Percentiles rank a stretch among this genome's conserved stretches.
phyloP scores from a whole-genome alignment of 2,329 filamentous ascomycete species.

The Elsinoe ampelina region DNA sequence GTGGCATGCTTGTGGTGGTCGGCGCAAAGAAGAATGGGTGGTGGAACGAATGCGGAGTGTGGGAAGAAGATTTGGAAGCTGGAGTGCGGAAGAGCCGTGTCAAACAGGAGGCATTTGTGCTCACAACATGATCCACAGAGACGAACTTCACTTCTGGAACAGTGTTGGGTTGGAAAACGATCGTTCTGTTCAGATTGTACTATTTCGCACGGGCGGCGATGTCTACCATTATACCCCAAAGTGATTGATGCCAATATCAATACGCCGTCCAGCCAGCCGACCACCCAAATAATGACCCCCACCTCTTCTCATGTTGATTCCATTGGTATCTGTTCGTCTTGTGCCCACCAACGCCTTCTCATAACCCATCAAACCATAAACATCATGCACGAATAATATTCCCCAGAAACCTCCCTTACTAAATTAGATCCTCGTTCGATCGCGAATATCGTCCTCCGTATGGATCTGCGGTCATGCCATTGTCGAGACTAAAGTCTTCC shows the following conservation, averaged over 20 bases:
- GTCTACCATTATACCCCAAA: conserved; percentile 7
- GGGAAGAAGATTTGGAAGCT: no score
- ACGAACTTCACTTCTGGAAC: no score
- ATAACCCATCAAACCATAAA: conserved; percentile 1
- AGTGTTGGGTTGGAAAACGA: background rate
- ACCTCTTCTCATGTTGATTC: background rate
- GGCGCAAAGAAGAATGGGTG: background rate
- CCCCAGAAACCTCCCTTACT: background rate
- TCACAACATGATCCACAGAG: no score
- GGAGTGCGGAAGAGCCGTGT: no score
- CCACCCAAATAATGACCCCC: background rate
- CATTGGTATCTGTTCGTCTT: background rate
- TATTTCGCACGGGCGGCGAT: background rate
- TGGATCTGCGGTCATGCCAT: background rate
- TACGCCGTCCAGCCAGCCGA: background rate
- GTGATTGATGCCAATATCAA: background rate
- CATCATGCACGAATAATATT: background rate
- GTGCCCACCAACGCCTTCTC: background rate
- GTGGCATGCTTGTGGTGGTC: background rate
- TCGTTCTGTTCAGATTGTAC: background rate
- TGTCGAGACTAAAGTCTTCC: conserved; percentile 13
- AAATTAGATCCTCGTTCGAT: background rate
- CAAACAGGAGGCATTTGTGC: no score
- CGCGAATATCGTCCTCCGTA: background rate
- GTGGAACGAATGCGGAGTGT: no score